Evolutionary conservation across 2,329 filamentous ascomycete genomes (phyloP), one percentile per base, ranked within the genome.

Genomic region (Aspergillus brunneoviolaceus): DNA sequence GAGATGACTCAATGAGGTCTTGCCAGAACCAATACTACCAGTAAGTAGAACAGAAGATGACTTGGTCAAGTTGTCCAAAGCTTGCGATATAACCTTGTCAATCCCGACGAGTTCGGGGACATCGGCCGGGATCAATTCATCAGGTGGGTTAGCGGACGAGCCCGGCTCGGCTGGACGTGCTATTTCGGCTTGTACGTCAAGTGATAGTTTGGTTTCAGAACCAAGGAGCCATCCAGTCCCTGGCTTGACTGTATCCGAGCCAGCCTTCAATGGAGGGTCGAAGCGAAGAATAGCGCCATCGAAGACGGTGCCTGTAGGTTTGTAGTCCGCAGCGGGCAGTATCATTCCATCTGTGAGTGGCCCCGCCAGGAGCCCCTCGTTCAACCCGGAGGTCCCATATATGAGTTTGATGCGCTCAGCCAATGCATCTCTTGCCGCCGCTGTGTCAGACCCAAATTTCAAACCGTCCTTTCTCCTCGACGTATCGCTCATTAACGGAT

Each of bases 311-410:
- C 82, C 55, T 74, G 79, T 65, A 77, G 70, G 82, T n/a, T 83
- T 78, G 23, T 79, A 86, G 60, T 83, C 81, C 57, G 82, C 82
- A 39, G 81, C 87, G 1, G 85, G 85, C 21, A 99, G 77, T 14
- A 97, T 77, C 78, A 94, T 89, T 2, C 94, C 93, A 74, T 99
- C 92, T 0, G 93, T 97, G 54, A 99, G 74, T 5, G 95, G 92
- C 0, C 95, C 95, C 58, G 90, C 85, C 1, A 98, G 79, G 19
- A 98, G 74, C 1, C 89, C 87, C 49, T 80, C 77, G 23, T 85
- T 84, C 0, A 79, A 80, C 42, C 81, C 83, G 31, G 80, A 72
- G 31, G 81, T 82, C 21, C 86, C 85, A 67, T 95, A 95, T 3
- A 91, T 84, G 11, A 87, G 84, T 63, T 86, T 85, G 62, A 96